Evolutionary conservation across 2,329 filamentous ascomycete species (phyloP), one percentile per base, ranked within the genome.

Genomic region (Cyclaneusma minus): DNA sequence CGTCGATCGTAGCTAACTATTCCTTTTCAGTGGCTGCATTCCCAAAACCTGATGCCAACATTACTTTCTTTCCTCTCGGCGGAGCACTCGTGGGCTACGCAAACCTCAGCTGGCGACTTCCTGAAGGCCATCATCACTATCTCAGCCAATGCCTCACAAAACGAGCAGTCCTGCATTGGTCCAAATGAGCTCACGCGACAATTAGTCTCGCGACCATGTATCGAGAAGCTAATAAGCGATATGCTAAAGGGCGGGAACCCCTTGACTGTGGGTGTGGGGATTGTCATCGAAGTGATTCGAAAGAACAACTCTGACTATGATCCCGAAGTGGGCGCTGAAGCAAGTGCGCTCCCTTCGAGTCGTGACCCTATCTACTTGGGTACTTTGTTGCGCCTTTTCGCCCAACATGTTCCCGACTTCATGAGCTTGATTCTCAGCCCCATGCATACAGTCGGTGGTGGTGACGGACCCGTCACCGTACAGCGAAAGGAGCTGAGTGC

Each of bases 301-400:
- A 98, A 98, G 58, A 98, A 98, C 54, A 98, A 98, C 50, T 95
- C 89, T 0, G 89, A 98, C 52, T 98, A 98, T 48, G 89, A 98
- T 41, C 77, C 89, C 1, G 89, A 95, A 40, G 80, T 85, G 40
- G 74, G 85, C 34, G 72, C 78, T 25, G 82, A 84, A 32, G 71
- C 80, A 15, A 80, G 80, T 37, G 69, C 79, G 3, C 62, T 75
- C 29, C 87, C 87, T 0, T 87, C 84, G 1, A 78, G 72, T 37
- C 74, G 79, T 27, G 89, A 98, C 44, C 89, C 89, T 4, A 98
- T 98, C 41, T 98, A 95, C 45, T 68, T 98, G 1, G 89, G 89
- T 13, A 89, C 79, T 2, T 62, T 98, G 5, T 65, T 98, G 18
- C 73, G 87, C 25, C 63, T 87, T 36, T 98, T 98, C 44, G 87